Evolutionary conservation across 2,329 filamentous ascomycete species (phyloP), one percentile per base, ranked within the genome.

Genomic region (Orbilia oligospora): DNA sequence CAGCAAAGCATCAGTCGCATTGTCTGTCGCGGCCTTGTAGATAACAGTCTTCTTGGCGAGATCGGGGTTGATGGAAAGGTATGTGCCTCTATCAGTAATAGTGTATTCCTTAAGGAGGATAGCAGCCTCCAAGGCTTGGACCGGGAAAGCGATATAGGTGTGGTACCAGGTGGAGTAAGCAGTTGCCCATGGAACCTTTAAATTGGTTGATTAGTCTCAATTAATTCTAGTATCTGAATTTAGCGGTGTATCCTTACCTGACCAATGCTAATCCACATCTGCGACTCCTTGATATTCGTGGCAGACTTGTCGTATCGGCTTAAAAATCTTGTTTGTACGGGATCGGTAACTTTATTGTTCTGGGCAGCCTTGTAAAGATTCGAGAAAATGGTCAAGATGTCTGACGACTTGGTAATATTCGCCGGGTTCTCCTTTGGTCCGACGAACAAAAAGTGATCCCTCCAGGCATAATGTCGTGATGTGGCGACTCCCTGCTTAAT

Each of bases 251-350:
- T 20, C 33, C 48, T 24, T 80, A 82, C 83, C 81, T 87, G 86
- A 3, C 86, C 87, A 38, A 87, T 86, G 0, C 82, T 81, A 3
- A 85, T 83, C 86, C 86, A 88, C 1, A 87, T 81, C 44, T 84
- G 79, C 0, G 85, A 85, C 65, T 87, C 87, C 73, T 87, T 87
- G 63, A 87, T 86, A 75, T 87, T 87, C 2, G 86, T 87, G 0
- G 86, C 86, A 1, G 86, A 87, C 80, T 87, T 87, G 77, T 87
- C 86, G 63, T 84, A 87, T 0, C 86, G 84, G 33, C 82, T 85
- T 10, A 87, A 81, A 66, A 87, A 87, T 14, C 85, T 68, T 1
- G 76, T 79, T 22, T 70, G 84, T 1, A 86, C 84, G 0, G 84
- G 83, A 0, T 83, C 81, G 1, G 82, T 80, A 0, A 83, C 84